phyloP scores from a whole-genome alignment of 306 rosid genomes.

The Nissolia schottii region DNA sequence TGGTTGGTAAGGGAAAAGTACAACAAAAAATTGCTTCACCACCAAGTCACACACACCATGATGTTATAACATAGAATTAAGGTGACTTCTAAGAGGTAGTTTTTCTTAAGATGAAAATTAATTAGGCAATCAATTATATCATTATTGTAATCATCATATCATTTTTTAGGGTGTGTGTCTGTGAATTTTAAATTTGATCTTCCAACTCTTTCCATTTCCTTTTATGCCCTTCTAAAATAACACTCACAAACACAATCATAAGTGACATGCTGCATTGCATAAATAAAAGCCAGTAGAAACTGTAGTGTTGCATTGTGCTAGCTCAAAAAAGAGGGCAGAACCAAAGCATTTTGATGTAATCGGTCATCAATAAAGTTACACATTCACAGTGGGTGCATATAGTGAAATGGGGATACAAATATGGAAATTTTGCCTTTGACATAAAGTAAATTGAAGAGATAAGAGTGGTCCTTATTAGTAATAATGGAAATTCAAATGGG shows the following conservation, averaged over 20 bases:
- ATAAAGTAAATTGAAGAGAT: neutral
- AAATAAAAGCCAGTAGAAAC: neutral
- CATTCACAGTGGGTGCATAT: constrained; percentile 7
- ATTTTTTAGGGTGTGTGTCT: too few relatives aligned
- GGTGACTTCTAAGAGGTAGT: neutral
- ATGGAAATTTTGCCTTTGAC: neutral
- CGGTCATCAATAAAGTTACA: constrained; percentile 7
- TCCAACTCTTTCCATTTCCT: too few relatives aligned
- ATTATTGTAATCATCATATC: neutral
- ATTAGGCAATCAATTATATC: neutral
- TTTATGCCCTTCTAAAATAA: too few relatives aligned
- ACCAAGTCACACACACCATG: neutral
- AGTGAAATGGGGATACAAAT: neutral
- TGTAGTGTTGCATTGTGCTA: neutral
- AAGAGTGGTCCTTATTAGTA: neutral
- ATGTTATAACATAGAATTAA: neutral
- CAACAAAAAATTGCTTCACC: neutral
- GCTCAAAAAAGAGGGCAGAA: neutral
- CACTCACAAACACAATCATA: too few relatives aligned
- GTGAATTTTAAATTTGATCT: too few relatives aligned
- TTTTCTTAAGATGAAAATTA: neutral
- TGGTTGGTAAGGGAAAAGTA: neutral
- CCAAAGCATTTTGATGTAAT: constrained; percentile 6
- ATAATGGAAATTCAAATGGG: neutral
- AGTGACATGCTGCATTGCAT: constrained; percentile 1